A percentile compares a stretch with the other conserved stretches of the same genome.
These are phyloP conservation scores for Acephala macrosclerotiorum DNA, from an alignment of 2,329 filamentous ascomycete species.

Conservation along the genomic window DNA sequence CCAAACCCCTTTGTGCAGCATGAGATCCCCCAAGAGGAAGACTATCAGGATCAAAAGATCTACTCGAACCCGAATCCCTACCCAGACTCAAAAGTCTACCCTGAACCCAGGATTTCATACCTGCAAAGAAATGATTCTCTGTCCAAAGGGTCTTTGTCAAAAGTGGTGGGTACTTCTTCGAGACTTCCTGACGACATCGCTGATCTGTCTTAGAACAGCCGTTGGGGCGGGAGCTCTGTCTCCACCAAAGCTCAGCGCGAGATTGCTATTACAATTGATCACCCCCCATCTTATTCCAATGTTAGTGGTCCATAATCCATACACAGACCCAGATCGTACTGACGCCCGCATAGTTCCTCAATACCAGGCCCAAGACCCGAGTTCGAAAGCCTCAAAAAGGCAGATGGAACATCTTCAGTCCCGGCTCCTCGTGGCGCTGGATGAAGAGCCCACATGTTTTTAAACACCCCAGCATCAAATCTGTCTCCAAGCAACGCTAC, in stretches of 20 bases:
- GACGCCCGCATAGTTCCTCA: neutral
- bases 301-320: neutral
- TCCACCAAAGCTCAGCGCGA: neutral
- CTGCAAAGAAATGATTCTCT: slow-evolving; percentile 2
- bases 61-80: neutral
- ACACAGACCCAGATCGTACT: neutral
- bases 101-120: slow-evolving; percentile 2
- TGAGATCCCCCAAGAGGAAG: neutral
- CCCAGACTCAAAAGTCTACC: neutral
- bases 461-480: slow-evolving; percentile 9
- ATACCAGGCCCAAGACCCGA: slow-evolving; percentile 1
- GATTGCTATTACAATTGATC: slow-evolving; percentile 4
- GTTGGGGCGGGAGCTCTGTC: neutral
- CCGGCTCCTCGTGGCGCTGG: slow-evolving; percentile 8
- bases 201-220: slow-evolving; percentile 1
- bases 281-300: slow-evolving; percentile 8
- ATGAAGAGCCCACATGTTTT: slow-evolving; percentile 6
- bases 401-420: slow-evolving; percentile 6
- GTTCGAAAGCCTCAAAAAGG: slow-evolving; percentile 12
- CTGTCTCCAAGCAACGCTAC: neutral
- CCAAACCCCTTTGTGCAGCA: neutral
- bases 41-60: neutral
- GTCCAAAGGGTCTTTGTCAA: no score
- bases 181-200: no score
- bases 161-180: neutral